Base-by-base conservation (phyloP, 371 early-diverging fungal species). In the Apophysomyces elegans region DNA sequence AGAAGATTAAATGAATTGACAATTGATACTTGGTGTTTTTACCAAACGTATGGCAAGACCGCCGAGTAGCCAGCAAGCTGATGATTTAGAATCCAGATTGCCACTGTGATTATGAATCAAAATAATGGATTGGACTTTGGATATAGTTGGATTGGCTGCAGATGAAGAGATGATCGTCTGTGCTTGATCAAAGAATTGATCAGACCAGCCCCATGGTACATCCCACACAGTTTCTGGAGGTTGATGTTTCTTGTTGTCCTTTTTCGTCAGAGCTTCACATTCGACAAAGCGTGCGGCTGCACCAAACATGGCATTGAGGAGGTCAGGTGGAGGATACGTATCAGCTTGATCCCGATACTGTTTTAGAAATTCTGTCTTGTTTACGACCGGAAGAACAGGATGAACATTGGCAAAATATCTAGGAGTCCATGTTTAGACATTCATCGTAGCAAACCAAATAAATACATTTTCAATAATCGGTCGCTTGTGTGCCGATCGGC, bases 261-360 rank as follows among this genome's bases (percentile, higher is more conserved):
- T 70, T 1, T 65, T 66, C 35, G 65, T 65, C 2, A 68, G 58
- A 4, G 70, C 62, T 41, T 77, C 80, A 39, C 74, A 75, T 62
- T 81, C 82, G 8, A 75, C 74, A 59, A 77, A 81, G 11, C 82
- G 65, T 13, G 79, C 82, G 12, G 82, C 82, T 12, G 82, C 79
- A 39, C 82, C 82, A 58, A 81, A 71, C 82, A 81, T 81, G 18
- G 82, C 79, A 67, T 81, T 81, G 5, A 81, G 56, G 32, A 81
- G 37, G 41, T 77, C 79, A 7, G 74, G 61, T 1, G 75, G 61
- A 2, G 82, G 82, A 63, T 75, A 81, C 4, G 73, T 68, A 12
- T 77, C 70, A 35, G 69, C 62, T 63, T 71, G 70, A 58, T 79
- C 79, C 5, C 82, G 74, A 36, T 82, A 82, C 39, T 79, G 83